Evolutionary conservation across 768 basidiomycete genomes (phyloP).

Genomic region (Boletus sp.): DNA sequence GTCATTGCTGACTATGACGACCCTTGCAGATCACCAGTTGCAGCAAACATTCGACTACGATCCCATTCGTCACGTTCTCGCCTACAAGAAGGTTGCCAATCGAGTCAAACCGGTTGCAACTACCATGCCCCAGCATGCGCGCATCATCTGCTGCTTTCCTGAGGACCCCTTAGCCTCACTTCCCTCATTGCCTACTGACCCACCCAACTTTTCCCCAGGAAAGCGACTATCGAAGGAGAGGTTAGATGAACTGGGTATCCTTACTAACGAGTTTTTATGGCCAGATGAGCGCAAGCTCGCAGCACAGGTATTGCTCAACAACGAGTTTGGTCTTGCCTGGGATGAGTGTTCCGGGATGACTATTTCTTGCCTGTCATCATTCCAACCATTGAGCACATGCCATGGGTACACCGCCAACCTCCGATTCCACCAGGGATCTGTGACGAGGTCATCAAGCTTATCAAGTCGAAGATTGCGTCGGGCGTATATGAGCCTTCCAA

Average conservation of each 20-base stretch:
- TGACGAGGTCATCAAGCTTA: constrained; percentile 24
- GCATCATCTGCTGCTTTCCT: constrained; percentile 31
- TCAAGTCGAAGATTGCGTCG: constrained; percentile 35
- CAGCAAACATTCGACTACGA: background rate
- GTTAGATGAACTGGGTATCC: background rate
- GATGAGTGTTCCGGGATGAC: constrained; percentile 33
- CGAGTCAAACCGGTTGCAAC: constrained; percentile 32
- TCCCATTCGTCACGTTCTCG: background rate
- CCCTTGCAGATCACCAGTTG: background rate
- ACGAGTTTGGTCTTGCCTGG: constrained; percentile 40
- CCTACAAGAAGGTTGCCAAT: constrained; percentile 36
- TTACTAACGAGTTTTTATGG: background rate
- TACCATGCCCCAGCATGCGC: constrained; percentile 31
- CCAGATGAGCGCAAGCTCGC: constrained; percentile 1
- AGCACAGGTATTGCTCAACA: constrained; percentile 27
- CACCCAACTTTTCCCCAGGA: background rate
- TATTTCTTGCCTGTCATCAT: constrained; percentile 36
- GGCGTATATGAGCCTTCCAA: constrained; percentile 42
- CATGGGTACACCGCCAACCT: constrained; percentile 31
- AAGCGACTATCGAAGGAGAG: background rate
- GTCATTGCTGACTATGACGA: background rate
- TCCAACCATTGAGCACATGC: constrained; percentile 36
- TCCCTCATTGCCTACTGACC: background rate
- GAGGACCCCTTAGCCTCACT: constrained; percentile 35
- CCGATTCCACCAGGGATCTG: constrained; percentile 31